Evolutionary conservation across 805 yeast genomes (phyloP).

Genomic region (Yarrowia sp.): DNA sequence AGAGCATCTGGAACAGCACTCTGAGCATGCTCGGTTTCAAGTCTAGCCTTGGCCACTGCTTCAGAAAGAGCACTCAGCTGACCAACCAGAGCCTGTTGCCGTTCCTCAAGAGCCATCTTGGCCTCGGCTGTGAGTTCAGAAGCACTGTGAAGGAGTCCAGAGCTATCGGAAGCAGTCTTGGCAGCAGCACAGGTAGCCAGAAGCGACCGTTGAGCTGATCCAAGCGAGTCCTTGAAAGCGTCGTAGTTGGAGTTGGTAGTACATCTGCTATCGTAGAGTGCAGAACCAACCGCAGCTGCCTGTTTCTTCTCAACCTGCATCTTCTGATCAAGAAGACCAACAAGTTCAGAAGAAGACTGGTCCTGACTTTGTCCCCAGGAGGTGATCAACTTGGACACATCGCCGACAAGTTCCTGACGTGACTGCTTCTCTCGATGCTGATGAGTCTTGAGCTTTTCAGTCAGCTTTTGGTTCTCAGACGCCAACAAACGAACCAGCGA

Average conservation of each 20-base stretch:
- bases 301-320: constrained; percentile 15
- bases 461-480: constrained; percentile 16
- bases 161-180: constrained; percentile 24
- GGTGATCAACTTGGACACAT: not conserved
- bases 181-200: constrained; percentile 18
- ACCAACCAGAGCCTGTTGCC: constrained; percentile 18
- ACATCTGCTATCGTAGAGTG: constrained; percentile 8
- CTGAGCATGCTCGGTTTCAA: constrained; percentile 32
- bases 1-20: constrained; percentile 28
- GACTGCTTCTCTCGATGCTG: constrained; percentile 17
- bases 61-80: constrained; percentile 17
- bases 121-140: constrained; percentile 9
- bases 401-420: constrained; percentile 9
- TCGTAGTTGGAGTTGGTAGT: constrained; percentile 10
- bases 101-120: constrained; percentile 26
- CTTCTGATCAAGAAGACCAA: constrained; percentile 10
- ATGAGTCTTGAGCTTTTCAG: constrained; percentile 6
- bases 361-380: constrained; percentile 7
- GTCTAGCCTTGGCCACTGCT: constrained; percentile 19
- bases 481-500: constrained; percentile 16
- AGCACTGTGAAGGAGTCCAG: constrained; percentile 9
- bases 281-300: constrained; percentile 20
- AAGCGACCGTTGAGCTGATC: constrained; percentile 13
- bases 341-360: not conserved
- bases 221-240: constrained; percentile 7